Base-by-base conservation (phyloP, 75 land plant genomes). In the Selaginella moellendorffii region DNA sequence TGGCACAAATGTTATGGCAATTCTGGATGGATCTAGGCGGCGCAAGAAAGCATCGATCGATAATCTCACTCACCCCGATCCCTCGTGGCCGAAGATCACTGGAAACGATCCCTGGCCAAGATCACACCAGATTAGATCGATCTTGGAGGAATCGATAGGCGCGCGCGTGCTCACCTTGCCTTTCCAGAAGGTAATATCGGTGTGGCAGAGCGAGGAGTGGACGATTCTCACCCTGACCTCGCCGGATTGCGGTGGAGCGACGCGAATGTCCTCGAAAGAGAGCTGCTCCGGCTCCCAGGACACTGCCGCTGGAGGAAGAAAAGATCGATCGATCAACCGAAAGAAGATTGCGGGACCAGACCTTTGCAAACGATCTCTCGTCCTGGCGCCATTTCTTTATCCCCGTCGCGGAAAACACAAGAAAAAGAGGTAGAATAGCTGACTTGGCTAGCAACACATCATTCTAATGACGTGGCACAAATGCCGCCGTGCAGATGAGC, bases 1-100 rank as follows among this genome's bases (percentile, higher is more conserved):
- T 92, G n/a, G 84, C 31, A 36, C 14, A 36, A 36, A 36, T 14
- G 14, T 5, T 36, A 5, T 36, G 14, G 46, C 14, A n/a, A n/a
- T n/a, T n/a, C n/a, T n/a, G n/a, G n/a, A n/a, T n/a, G n/a, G n/a
- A n/a, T n/a, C n/a, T n/a, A n/a, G n/a, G n/a, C n/a, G n/a, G n/a
- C n/a, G n/a, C n/a, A n/a, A n/a, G n/a, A n/a, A n/a, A n/a, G n/a
- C n/a, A n/a, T n/a, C n/a, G n/a, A n/a, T n/a, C n/a, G n/a, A n/a
- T n/a, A n/a, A n/a, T n/a, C n/a, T n/a, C 46, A 36, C 46, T 5
- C 14, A 36, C 46, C 46, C 46, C 10, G 46, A 36, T 36, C 46
- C 46, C 14, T 36, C 46, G 14, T 36, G 46, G 14, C 46, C 46
- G 14, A 36, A 36, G 14, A 36, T 36, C 14, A 14, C 46, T 5